A percentile compares a stretch with the other conserved stretches of the same genome.
Evolutionary conservation across 306 rosid genomes (phyloP).

Genomic region (Fragaria vesca): DNA sequence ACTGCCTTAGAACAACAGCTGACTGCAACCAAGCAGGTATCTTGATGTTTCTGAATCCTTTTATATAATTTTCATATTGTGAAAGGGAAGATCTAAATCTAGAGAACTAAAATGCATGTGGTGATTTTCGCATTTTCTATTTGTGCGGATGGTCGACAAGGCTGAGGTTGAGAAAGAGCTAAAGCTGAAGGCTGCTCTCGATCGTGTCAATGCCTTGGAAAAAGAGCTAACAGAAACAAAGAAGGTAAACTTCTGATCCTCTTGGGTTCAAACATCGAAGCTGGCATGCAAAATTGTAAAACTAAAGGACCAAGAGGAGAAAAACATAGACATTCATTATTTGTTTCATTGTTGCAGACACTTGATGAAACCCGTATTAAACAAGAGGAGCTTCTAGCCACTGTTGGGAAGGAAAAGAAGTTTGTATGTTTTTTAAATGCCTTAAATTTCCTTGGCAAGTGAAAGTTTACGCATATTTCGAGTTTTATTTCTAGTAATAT

Average conservation of each 20-base stretch:
- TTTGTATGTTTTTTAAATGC: slow-evolving; percentile 47
- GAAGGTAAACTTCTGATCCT: slow-evolving; percentile 4
- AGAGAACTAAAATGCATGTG: not conserved
- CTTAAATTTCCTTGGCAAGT: slow-evolving; percentile 1
- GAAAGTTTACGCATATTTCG: not conserved
- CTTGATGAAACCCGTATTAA: slow-evolving; percentile 57
- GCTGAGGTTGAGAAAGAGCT: slow-evolving; percentile 17
- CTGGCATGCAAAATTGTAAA: not conserved
- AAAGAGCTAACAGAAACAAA: slow-evolving; percentile 18
- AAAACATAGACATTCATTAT: not conserved
- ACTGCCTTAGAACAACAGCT: slow-evolving; percentile 55
- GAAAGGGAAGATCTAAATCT: not conserved
- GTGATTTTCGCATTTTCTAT: not conserved
- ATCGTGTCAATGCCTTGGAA: slow-evolving; percentile 16
- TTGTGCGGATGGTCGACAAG: slow-evolving; percentile 5
- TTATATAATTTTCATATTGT: not conserved
- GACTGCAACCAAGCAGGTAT: slow-evolving; percentile 58
- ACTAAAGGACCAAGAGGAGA: not conserved
- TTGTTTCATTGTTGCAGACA: slow-evolving; percentile 37
- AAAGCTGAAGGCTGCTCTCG: slow-evolving; percentile 19
- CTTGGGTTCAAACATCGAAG: not conserved
- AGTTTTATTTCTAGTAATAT: not conserved
- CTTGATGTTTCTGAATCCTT: slow-evolving; percentile 9
- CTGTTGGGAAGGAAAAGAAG: slow-evolving; percentile 57
- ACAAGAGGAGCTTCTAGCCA: slow-evolving; percentile 57